Evolutionary conservation across 2,329 filamentous ascomycete genomes (phyloP).

Genomic region (Lachnellula hyalina): DNA sequence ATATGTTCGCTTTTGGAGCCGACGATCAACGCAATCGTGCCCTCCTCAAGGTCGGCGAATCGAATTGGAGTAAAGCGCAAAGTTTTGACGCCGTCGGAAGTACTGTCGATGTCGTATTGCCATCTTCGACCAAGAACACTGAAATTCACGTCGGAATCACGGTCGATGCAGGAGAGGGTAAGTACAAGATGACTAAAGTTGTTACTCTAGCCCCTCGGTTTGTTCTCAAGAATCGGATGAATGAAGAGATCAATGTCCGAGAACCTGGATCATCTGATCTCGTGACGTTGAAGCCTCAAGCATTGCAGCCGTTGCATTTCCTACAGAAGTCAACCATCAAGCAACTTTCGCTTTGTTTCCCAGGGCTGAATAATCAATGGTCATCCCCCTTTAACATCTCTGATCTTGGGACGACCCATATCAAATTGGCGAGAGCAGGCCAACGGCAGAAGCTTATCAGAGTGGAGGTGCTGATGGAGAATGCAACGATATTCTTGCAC

Average conservation of each 20-base stretch:
- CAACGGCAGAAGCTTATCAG: constrained; percentile 85
- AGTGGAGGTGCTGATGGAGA: constrained; percentile 85
- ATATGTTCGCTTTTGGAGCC: constrained; percentile 91
- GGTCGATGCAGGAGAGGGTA: constrained; percentile 85
- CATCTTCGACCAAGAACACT: constrained; percentile 60
- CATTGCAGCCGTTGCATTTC: constrained; percentile 83
- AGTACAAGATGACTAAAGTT: constrained; percentile 96
- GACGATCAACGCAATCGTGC: constrained; percentile 91
- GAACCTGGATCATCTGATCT: constrained; percentile 89
- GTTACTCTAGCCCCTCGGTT: constrained; percentile 91
- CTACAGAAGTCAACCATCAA: constrained; percentile 78
- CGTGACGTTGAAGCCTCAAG: constrained; percentile 69
- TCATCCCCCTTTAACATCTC: constrained; percentile 97
- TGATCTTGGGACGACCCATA: constrained; percentile 83
- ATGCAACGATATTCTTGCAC: constrained; percentile 88
- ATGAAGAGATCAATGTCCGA: constrained; percentile 81
- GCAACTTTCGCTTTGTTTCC: constrained; percentile 87
- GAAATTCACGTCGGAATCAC: constrained; percentile 92
- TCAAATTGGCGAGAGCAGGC: constrained; percentile 87
- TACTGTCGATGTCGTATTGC: constrained; percentile 79
- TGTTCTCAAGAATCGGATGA: constrained; percentile 87
- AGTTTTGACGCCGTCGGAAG: constrained; percentile 98
- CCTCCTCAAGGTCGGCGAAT: constrained; percentile 80
- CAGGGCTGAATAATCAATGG: constrained; percentile 94
- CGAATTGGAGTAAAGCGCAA: constrained; percentile 93